A percentile compares a stretch with the other conserved stretches of the same genome.
These are phyloP conservation scores for Trifolium repens DNA, from an alignment of 306 rosid species.

Conservation along the genomic window DNA sequence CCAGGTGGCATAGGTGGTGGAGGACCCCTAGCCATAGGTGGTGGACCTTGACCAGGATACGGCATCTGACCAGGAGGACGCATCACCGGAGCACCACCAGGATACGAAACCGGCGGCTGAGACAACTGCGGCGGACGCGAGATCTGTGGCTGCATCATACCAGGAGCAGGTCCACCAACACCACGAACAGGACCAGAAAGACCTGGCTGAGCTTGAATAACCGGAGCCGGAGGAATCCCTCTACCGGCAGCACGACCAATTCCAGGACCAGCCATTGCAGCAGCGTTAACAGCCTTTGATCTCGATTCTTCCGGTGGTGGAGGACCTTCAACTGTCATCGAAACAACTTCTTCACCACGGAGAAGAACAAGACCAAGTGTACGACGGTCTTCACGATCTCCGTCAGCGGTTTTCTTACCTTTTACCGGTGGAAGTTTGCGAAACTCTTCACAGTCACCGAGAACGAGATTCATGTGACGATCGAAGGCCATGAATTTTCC, in stretches of 20 bases:
- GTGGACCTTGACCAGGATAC: slow-evolving; percentile 71
- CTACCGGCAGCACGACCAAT: slow-evolving; percentile 87
- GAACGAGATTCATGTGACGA: slow-evolving; percentile 97
- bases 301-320: slow-evolving; percentile 97
- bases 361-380: slow-evolving; percentile 96
- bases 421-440: slow-evolving; percentile 93
- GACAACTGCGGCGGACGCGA: slow-evolving; percentile 76
- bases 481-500: slow-evolving; percentile 99
- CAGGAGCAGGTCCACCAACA: slow-evolving; percentile 94
- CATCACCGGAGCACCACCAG: slow-evolving; percentile 66
- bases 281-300: slow-evolving; percentile 77
- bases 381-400: slow-evolving; percentile 92
- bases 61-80: slow-evolving; percentile 82
- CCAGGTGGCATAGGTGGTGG: slow-evolving; percentile 77
- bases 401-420: slow-evolving; percentile 75
- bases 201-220: slow-evolving; percentile 90
- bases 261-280: slow-evolving; percentile 88
- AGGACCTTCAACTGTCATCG: slow-evolving; percentile 99
- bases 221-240: slow-evolving; percentile 79
- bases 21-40: slow-evolving; percentile 64
- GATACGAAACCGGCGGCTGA: slow-evolving; percentile 76
- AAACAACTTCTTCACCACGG: slow-evolving; percentile 98
- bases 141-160: slow-evolving; percentile 99
- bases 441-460: slow-evolving; percentile 98
- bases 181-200: slow-evolving; percentile 95